Evolutionary conservation across 1,284 basidiomycete genomes (phyloP).

Genomic region (Abortiporus biennis): DNA sequence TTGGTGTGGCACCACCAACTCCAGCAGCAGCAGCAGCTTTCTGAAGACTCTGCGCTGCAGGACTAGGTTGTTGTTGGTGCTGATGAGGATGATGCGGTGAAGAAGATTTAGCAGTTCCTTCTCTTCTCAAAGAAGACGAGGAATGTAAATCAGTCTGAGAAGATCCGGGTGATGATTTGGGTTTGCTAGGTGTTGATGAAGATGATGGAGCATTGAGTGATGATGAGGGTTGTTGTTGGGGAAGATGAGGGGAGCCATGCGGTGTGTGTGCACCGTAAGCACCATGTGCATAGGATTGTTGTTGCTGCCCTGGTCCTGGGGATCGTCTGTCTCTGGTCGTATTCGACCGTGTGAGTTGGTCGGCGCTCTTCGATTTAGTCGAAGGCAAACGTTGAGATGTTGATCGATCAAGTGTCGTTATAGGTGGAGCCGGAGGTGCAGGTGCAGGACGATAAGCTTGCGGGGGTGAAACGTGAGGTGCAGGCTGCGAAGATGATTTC

Average conservation of each 20-base stretch:
- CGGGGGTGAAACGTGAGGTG: constrained; percentile 34
- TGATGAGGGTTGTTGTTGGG: constrained; percentile 10
- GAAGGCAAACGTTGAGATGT: constrained; percentile 64
- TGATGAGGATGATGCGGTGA: too few relatives aligned
- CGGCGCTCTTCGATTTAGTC: constrained; percentile 44
- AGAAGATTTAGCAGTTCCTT: constrained; percentile 15
- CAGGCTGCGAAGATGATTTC: constrained; percentile 33
- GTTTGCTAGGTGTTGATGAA: constrained; percentile 23
- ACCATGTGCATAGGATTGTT: constrained; percentile 11
- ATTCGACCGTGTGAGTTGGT: constrained; percentile 56
- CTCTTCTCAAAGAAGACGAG: constrained; percentile 16
- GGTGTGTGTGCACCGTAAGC: too few relatives aligned
- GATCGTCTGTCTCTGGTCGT: constrained; percentile 40
- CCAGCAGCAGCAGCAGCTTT: constrained; percentile 40
- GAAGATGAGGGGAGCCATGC: constrained; percentile 13
- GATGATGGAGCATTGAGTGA: constrained; percentile 1
- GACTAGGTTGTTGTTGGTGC: constrained; percentile 37
- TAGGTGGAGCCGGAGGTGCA: constrained; percentile 51
- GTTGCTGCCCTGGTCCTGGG: constrained; percentile 23
- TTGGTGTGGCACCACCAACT: constrained; percentile 64
- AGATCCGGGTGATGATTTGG: constrained; percentile 45
- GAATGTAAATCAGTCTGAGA: constrained; percentile 49
- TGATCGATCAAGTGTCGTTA: constrained; percentile 66
- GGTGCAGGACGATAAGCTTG: constrained; percentile 64
- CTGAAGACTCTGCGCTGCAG: constrained; percentile 52